Evolutionary conservation across 306 rosid genomes (phyloP).

Genomic region (Adenanthera pavonina): DNA sequence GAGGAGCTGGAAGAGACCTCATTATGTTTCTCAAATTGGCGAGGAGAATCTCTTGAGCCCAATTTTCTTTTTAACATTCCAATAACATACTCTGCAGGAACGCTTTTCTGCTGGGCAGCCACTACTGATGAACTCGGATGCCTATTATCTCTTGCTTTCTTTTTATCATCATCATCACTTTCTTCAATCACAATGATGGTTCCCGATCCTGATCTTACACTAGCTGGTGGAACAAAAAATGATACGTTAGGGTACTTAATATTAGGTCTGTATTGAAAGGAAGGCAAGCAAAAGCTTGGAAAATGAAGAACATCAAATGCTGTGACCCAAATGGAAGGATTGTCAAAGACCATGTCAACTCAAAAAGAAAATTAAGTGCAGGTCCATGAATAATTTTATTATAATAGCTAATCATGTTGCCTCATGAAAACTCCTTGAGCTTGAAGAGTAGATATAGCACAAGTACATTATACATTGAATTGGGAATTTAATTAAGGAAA

Average conservation of each 20-base stretch:
- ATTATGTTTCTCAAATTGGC: not conserved
- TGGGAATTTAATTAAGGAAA: not conserved
- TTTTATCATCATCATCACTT: slow-evolving; percentile 30
- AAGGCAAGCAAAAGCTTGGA: slow-evolving; percentile 1
- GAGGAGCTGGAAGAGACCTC: slow-evolving; percentile 39
- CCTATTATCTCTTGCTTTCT: slow-evolving; percentile 4
- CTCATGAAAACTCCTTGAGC: not conserved
- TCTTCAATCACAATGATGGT: not conserved
- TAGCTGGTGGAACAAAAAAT: slow-evolving; percentile 2
- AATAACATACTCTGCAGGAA: not conserved
- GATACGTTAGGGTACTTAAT: slow-evolving; percentile 18
- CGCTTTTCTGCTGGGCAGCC: not conserved
- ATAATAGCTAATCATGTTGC: too few species aligned
- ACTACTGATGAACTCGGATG: slow-evolving; percentile 30
- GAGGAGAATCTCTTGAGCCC: not conserved
- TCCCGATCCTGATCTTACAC: not conserved
- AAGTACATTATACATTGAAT: not conserved
- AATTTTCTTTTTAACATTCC: slow-evolving; percentile 29
- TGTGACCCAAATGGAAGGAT: not conserved
- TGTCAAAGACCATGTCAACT: not conserved
- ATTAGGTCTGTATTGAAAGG: slow-evolving; percentile 1
- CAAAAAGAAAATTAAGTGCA: too few species aligned
- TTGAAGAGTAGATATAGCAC: not conserved
- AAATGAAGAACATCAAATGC: slow-evolving; percentile 21
- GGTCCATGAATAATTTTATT: too few species aligned